Evolutionary conservation across 2,329 filamentous ascomycete species (phyloP), one percentile per base, ranked within the genome.

Genomic region (Kalmusia sp.): DNA sequence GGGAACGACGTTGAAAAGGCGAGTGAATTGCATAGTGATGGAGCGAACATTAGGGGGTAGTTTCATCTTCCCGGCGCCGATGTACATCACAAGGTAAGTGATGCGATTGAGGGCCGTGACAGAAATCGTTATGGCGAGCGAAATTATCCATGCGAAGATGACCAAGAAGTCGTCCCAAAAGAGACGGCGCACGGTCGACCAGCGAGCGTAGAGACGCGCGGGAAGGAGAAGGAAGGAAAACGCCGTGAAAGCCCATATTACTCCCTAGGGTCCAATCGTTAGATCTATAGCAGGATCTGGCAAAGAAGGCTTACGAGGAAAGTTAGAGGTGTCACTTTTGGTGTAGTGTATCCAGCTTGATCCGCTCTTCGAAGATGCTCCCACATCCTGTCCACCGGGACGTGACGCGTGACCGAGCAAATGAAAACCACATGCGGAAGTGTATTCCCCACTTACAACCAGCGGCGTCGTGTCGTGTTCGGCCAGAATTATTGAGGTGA

Each of bases 121-220:
- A 2, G 19, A 9, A 6, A 47, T 38, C 6, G 51, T 48, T n/a
- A 55, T 51, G 19, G 48, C 11, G 22, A 62, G 33, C 11, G 49
- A 55, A 6, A 58, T 25, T 11, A 35, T 22, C 55, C 57, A 57
- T 6, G 52, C 55, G 25, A 55, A 34, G 12, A 53, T 9, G 1
- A 54, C 52, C 9, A 60, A 39, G 15, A 40, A 44, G 31, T 60
- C 60, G 28, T 63, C 60, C 34, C 34, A 37, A 17, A 37, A 37
- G 4, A 37, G 21, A 17, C 34, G 34, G 15, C 14, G 9, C 8
- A 37, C 9, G 4, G 34, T 37, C 3, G n/a, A 17, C 34, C 34
- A 37, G 3, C 34, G 34, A 4, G 15, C 34, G 11, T 37, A 37
- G 9, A 37, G 15, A 17, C 34, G 34, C 11, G 34, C 34, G 5